Evolutionary conservation across 164 flowering plant genomes (phyloP).

Genomic region (Dillenia turbinata): DNA sequence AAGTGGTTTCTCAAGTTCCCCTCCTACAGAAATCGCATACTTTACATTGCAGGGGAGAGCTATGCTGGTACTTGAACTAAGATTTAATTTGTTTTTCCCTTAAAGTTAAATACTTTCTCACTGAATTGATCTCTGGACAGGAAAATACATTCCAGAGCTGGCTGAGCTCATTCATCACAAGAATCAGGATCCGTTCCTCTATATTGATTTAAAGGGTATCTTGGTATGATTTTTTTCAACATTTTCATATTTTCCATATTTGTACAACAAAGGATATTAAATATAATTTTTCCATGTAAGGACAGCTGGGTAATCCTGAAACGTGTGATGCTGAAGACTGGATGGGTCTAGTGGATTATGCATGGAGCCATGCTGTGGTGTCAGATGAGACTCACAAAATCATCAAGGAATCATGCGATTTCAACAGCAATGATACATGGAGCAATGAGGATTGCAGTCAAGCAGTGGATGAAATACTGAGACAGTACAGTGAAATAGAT

Average conservation of each 20-base stretch:
- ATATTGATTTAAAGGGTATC: slow-evolving; percentile 73
- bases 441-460: slow-evolving; percentile 37
- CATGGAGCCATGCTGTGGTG: slow-evolving; percentile 96
- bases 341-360: slow-evolving; percentile 82
- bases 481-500: slow-evolving; percentile 72
- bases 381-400: slow-evolving; percentile 79
- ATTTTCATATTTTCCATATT: neutral
- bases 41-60: slow-evolving; percentile 95
- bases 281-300: neutral
- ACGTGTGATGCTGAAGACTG: slow-evolving; percentile 70
- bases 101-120: neutral
- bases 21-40: slow-evolving; percentile 39
- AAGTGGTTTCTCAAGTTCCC: slow-evolving; percentile 91
- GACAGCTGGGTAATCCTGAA: slow-evolving; percentile 89
- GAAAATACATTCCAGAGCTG: slow-evolving; percentile 87
- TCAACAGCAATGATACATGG: slow-evolving; percentile 61
- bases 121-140: slow-evolving; percentile 27
- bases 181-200: slow-evolving; percentile 56
- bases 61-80: slow-evolving; percentile 65
- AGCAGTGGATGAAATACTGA: slow-evolving; percentile 57
- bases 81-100: neutral
- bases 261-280: neutral
- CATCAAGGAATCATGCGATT: slow-evolving; percentile 55
- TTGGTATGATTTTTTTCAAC: slow-evolving; percentile 41
- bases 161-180: slow-evolving; percentile 78